Percentiles rank a stretch among this genome's conserved stretches.
phyloP scores from a whole-genome alignment of 2,329 filamentous ascomycete genomes.

The Calonectria multiphialidica region DNA sequence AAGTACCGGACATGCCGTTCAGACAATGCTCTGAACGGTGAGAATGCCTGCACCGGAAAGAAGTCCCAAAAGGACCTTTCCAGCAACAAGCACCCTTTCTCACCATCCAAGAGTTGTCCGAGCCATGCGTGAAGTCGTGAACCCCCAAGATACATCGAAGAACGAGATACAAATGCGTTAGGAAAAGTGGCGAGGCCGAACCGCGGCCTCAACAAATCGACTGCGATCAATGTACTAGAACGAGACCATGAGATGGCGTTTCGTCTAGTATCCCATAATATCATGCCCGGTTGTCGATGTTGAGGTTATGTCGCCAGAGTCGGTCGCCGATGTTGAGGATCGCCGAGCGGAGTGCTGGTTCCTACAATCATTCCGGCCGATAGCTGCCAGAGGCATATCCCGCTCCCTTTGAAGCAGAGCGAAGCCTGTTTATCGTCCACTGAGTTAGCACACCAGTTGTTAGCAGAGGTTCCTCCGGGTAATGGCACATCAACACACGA shows the following conservation, averaged over 20 bases:
- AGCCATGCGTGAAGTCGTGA: constrained; percentile 55
- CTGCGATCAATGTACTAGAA: constrained; percentile 41
- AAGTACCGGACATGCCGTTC: constrained; percentile 56
- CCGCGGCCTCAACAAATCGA: constrained; percentile 42
- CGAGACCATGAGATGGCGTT: constrained; percentile 31
- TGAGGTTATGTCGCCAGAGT: constrained; percentile 40
- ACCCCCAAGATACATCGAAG: constrained; percentile 53
- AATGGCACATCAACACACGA: constrained; percentile 77
- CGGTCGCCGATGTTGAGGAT: constrained; percentile 37
- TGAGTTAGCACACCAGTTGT: constrained; percentile 82
- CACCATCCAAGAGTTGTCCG: constrained; percentile 46
- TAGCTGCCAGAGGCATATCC: constrained; percentile 57
- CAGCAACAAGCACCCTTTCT: constrained; percentile 24
- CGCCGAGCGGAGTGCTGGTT: constrained; percentile 29
- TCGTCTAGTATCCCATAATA: constrained; percentile 32
- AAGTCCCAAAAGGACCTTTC: constrained; percentile 18
- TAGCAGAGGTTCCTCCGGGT: constrained; percentile 78
- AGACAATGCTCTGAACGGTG: constrained; percentile 42
- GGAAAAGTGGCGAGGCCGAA: constrained; percentile 44
- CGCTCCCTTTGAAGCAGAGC: constrained; percentile 82
- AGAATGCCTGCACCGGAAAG: constrained; percentile 23
- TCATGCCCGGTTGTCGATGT: constrained; percentile 44
- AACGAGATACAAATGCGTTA: constrained; percentile 55
- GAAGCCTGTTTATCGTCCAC: constrained; percentile 87
- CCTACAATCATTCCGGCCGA: constrained; percentile 49